Conservation (phyloP, 2,329 filamentous ascomycete genomes). For the Exophiala lecanii-corni region DNA sequence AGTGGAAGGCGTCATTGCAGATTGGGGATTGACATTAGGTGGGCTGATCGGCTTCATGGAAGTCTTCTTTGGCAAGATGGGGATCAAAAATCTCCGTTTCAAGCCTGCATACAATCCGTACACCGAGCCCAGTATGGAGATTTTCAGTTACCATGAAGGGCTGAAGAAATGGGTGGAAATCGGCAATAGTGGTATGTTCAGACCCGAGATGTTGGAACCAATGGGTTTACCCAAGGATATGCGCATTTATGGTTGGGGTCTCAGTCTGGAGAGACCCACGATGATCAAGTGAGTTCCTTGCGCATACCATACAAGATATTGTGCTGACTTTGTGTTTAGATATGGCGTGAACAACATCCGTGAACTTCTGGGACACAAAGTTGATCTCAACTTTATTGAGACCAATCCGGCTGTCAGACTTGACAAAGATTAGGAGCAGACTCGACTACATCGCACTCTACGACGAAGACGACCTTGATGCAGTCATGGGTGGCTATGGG, state of each 20-base stretch:
- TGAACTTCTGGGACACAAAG: conserved; percentile 89
- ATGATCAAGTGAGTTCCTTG: conserved; percentile 81
- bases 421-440: conserved; percentile 64
- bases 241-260: conserved; percentile 88
- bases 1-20: conserved; percentile 95
- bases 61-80: conserved; percentile 95
- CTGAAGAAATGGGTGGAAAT: conserved; percentile 92
- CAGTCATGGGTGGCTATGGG: conserved; percentile 1
- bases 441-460: conserved; percentile 7
- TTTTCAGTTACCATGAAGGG: conserved; percentile 91
- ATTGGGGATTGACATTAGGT: conserved; percentile 87
- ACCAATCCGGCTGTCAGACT: conserved; percentile 84
- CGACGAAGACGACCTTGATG: conserved; percentile 23
- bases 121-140: conserved; percentile 96
- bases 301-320: too few species aligned
- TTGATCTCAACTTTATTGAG: conserved; percentile 89
- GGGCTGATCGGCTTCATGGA: conserved; percentile 93
- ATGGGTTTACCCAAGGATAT: conserved; percentile 92
- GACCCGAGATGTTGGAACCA: conserved; percentile 91
- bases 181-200: conserved; percentile 97
- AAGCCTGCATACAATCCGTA: conserved; percentile 97
- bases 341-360: conserved; percentile 82
- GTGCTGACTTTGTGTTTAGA: conserved; percentile 31
- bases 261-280: conserved; percentile 87
- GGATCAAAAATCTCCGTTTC: conserved; percentile 80